Base-by-base conservation (phyloP, 148 eudicot species). In the Rhododendron vialii region DNA sequence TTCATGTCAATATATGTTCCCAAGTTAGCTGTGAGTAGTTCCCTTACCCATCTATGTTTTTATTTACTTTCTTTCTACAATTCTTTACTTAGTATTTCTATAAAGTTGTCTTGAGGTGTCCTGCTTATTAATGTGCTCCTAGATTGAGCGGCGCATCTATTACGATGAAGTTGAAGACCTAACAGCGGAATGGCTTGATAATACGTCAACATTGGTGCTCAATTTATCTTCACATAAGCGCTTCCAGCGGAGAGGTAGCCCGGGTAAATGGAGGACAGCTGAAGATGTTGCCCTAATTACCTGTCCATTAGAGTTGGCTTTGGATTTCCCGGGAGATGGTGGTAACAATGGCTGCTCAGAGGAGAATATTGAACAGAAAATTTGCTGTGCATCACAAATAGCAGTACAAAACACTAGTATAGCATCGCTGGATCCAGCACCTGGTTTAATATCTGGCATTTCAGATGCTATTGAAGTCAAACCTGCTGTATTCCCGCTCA, bases 131-230 rank as follows among this genome's bases (percentile, higher is more conserved):
- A 28, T 48, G 17, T 81, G 75, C n/a, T 82, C 81, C 55, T 79
- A 97, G 99, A 93, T 92, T 81, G 99, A 97, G 87, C 95, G 94
- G 30, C 96, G 98, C 55, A 92, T 95, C 85, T 88, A 92, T 85
- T 97, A 97, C 74, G 99, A 97, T 89, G 99, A 95, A 78, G 93
- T 95, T 67, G 98, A 95, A 74, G 96, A 96, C 79, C 89, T 97
- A 87, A 89, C 81, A 11, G 94, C 89, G 4, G 98, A 95, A 88
- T 97, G 98, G 98, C 96, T 97, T 57, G 99, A 95, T 78, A 87
- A 91, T 45, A 97, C 98, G 28, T 93, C 95, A 17, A 93, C 96
- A 26, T 85, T 95, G 76, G 86, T 97, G 38, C 98, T 95, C 63
- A 92, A 87, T 84, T 84, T 89, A 78, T 88, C 87, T 43, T 84